These are phyloP conservation scores for Adansonia madagascariensis DNA, from an alignment of 441 rosid genomes.

Conservation along the genomic window DNA sequence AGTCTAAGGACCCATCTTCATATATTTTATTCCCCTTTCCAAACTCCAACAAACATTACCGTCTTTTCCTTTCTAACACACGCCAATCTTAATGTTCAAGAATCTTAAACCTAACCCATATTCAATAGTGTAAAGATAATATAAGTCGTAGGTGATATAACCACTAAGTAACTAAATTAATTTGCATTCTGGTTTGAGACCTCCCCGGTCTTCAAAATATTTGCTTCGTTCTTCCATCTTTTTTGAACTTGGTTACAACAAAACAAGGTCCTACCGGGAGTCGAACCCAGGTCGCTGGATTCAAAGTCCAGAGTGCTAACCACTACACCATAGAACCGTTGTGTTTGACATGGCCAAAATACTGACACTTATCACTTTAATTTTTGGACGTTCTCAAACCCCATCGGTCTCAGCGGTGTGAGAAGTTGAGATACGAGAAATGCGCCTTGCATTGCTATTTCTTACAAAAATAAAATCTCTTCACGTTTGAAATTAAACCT, in stretches of 20 bases:
- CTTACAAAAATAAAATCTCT: not conserved
- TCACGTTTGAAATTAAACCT: not conserved
- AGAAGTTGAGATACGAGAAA: too few species aligned
- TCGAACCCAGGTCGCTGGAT: conserved; percentile 89
- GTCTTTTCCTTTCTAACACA: not conserved
- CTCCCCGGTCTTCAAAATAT: not conserved
- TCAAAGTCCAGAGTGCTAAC: conserved; percentile 89
- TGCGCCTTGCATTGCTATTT: not conserved
- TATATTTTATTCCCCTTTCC: not conserved
- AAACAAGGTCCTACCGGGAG: conserved; percentile 54
- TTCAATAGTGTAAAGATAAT: not conserved
- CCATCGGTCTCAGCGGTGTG: too few species aligned
- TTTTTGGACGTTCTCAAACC: too few species aligned
- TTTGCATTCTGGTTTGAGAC: not conserved
- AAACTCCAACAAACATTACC: not conserved
- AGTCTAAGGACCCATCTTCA: too few species aligned
- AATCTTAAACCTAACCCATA: not conserved
- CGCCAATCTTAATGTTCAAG: not conserved
- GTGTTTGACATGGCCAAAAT: too few species aligned
- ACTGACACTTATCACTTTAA: too few species aligned
- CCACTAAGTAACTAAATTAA: not conserved
- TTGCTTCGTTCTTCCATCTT: not conserved
- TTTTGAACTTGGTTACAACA: too few species aligned
- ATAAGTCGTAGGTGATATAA: too few species aligned
- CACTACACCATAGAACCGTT: conserved; percentile 35